A percentile compares a stretch with the other conserved stretches of the same genome.
These are phyloP conservation scores for Zoysia matrella DNA, from an alignment of 202 grass and related monocot genomes.

Conservation along the genomic window DNA sequence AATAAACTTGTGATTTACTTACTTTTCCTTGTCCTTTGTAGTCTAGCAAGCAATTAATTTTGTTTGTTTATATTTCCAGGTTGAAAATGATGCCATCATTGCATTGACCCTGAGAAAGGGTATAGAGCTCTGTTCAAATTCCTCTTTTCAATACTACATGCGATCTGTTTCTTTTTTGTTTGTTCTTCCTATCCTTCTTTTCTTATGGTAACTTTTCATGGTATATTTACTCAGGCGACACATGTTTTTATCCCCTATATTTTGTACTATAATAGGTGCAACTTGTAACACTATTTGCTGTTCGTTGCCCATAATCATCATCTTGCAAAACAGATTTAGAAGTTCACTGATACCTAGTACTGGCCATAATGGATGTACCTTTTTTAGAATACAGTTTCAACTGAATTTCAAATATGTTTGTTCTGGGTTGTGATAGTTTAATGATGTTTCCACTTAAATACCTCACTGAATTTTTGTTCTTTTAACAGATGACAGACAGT, in stretches of 20 bases:
- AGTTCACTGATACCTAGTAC: constrained; percentile 1
- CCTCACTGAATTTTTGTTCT: constrained; percentile 22
- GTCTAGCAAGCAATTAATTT: not conserved
- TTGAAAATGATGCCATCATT: constrained; percentile 82
- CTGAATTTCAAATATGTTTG: not conserved
- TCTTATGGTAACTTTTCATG: not conserved
- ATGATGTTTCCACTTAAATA: not conserved
- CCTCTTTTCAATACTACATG: not conserved
- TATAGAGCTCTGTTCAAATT: not conserved
- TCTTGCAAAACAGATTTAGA: not conserved
- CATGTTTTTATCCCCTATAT: not conserved
- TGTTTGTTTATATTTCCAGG: constrained; percentile 40
- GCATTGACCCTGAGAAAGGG: constrained; percentile 80
- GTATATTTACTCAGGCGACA: not conserved
- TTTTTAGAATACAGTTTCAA: not conserved
- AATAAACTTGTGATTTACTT: not conserved
- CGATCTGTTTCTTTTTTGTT: constrained; percentile 1
- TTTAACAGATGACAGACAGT: constrained; percentile 60
- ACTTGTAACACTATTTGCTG: not conserved
- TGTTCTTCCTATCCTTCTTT: constrained; percentile 2
- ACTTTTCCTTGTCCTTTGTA: not conserved
- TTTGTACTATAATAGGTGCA: not conserved
- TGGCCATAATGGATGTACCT: not conserved
- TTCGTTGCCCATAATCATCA: not conserved
- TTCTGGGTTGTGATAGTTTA: not conserved